Evolutionary conservation across 208 protist species (phyloP).

Genomic region (Crithidia thermophila): DNA sequence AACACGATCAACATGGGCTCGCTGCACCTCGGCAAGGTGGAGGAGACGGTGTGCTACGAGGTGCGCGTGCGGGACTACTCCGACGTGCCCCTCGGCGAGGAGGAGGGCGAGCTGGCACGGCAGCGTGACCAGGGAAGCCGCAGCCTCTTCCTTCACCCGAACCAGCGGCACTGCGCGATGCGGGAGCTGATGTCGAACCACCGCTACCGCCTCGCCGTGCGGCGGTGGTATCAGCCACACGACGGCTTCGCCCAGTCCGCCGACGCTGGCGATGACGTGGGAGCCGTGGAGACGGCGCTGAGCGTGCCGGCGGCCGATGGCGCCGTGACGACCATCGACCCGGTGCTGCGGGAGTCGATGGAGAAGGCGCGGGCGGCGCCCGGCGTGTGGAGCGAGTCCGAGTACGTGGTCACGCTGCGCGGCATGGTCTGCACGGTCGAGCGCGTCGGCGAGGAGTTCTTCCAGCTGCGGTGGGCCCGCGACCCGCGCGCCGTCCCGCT

Average conservation of each 20-base stretch:
- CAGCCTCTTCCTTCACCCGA: conserved; percentile 48
- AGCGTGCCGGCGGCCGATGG: background rate
- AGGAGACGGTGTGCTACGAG: conserved; percentile 87
- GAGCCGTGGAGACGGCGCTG: background rate
- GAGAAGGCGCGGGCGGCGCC: conserved; percentile 51
- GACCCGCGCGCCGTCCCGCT: conserved; percentile 55
- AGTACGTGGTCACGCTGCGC: conserved; percentile 76
- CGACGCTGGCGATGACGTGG: background rate
- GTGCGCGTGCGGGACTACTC: conserved; percentile 75
- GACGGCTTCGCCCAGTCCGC: conserved; percentile 39
- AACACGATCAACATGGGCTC: conserved; percentile 61
- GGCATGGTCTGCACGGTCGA: conserved; percentile 79
- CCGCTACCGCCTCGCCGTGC: conserved; percentile 79
- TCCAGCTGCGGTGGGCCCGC: conserved; percentile 79
- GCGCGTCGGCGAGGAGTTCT: conserved; percentile 79
- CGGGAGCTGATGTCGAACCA: conserved; percentile 76
- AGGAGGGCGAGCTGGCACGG: conserved; percentile 25
- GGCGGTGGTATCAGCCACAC: conserved; percentile 86
- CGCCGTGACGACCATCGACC: conserved; percentile 9
- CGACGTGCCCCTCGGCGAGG: conserved; percentile 59
- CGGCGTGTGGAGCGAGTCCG: conserved; percentile 78
- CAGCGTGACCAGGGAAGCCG: conserved; percentile 23
- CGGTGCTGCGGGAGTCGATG: conserved; percentile 47
- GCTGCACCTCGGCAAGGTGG: conserved; percentile 57
- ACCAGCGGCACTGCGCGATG: conserved; percentile 56